phyloP scores from a whole-genome alignment of 345 rosid species.

The Cochlearia excelsa region DNA sequence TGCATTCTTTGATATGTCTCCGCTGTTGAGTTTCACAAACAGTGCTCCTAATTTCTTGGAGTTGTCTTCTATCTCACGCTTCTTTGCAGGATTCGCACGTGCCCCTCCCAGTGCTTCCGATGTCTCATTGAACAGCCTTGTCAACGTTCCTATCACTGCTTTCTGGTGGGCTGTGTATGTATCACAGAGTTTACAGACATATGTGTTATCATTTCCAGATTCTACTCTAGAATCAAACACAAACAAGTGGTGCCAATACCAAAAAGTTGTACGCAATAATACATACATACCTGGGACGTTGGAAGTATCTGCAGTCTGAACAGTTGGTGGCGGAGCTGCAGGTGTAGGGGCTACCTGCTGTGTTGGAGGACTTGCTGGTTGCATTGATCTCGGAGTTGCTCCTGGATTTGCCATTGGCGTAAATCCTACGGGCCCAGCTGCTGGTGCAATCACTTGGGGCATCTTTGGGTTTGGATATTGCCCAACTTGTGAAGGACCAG shows the following conservation, averaged over 20 bases:
- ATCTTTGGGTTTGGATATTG: slow-evolving; percentile 50
- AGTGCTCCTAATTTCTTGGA: slow-evolving; percentile 88
- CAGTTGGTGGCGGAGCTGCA: slow-evolving; percentile 80
- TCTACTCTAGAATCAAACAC: not conserved
- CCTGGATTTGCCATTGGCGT: slow-evolving; percentile 57
- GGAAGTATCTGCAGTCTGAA: slow-evolving; percentile 85
- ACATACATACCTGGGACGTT: slow-evolving; percentile 67
- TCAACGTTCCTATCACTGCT: slow-evolving; percentile 68
- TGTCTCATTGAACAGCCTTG: slow-evolving; percentile 93
- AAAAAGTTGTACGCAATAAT: slow-evolving; percentile 7
- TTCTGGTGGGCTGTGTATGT: slow-evolving; percentile 59
- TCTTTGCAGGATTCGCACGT: slow-evolving; percentile 84
- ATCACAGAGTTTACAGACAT: slow-evolving; percentile 20
- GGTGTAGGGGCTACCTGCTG: slow-evolving; percentile 59
- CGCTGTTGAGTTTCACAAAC: slow-evolving; percentile 84
- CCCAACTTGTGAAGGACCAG: slow-evolving; percentile 48
- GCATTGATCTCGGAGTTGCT: slow-evolving; percentile 71
- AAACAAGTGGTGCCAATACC: slow-evolving; percentile 10
- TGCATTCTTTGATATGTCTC: slow-evolving; percentile 88
- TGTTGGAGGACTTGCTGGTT: slow-evolving; percentile 61
- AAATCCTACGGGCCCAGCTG: slow-evolving; percentile 54
- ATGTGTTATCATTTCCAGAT: slow-evolving; percentile 4
- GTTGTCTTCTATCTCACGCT: slow-evolving; percentile 96
- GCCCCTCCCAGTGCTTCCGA: slow-evolving; percentile 90
- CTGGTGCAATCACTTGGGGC: slow-evolving; percentile 59